Conservation (phyloP, 371 early-diverging fungal genomes). For the Chytridium lagenaria region DNA sequence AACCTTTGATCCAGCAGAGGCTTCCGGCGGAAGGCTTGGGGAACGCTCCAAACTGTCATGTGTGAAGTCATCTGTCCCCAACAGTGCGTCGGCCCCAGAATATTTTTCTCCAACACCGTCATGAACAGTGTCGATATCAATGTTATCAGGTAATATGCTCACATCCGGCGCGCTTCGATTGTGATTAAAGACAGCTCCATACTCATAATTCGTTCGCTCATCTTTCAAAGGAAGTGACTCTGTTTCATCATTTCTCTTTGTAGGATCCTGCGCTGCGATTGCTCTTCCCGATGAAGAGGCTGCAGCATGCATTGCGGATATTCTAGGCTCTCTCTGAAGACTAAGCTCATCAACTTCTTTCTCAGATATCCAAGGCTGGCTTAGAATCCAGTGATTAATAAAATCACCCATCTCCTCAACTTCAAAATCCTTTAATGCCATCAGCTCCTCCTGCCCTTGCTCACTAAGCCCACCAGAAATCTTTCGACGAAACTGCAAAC, state of each 20-base stretch:
- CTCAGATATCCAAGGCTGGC: conserved; percentile 68
- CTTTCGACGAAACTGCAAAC: conserved; percentile 44
- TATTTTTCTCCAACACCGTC: not conserved
- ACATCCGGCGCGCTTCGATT: not conserved
- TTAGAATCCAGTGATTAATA: conserved; percentile 69
- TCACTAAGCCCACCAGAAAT: conserved; percentile 53
- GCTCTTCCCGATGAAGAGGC: not conserved
- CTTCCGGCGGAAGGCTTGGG: not conserved
- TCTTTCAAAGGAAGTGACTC: not conserved
- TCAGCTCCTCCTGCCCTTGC: conserved; percentile 33
- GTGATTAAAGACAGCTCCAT: not conserved
- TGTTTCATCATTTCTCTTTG: not conserved
- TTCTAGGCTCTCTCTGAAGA: conserved; percentile 66
- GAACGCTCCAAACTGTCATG: not conserved
- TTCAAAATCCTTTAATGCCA: conserved; percentile 55
- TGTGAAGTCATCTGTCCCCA: not conserved
- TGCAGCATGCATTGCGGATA: not conserved
- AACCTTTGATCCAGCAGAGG: not conserved
- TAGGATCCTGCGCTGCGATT: no score
- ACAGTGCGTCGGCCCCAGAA: not conserved
- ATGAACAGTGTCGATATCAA: not conserved
- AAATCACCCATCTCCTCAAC: conserved; percentile 43
- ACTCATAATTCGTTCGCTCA: not conserved
- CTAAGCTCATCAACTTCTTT: conserved; percentile 79
- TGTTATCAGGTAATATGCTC: not conserved